Base-by-base conservation (phyloP, 306 rosid species). In the Boehmeria nivea region DNA sequence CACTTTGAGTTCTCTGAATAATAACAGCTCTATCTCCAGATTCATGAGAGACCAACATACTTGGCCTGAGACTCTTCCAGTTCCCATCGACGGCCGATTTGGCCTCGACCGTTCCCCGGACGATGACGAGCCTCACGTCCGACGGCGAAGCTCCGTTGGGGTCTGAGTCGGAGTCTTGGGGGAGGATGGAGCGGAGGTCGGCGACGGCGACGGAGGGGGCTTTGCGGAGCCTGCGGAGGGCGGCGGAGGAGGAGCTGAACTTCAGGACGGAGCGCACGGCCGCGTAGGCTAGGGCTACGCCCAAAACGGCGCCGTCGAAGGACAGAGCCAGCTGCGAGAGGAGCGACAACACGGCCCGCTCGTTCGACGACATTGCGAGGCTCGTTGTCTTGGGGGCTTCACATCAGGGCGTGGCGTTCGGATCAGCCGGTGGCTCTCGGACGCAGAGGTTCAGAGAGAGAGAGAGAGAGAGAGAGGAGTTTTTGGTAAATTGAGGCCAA, bases 231-330 rank as follows among this genome's bases (percentile, higher is more conserved):
- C 78, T 78, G 1, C 59, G 31, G 54, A 91, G 82, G 47, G 95
- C 79, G 64, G 85, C 37, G 16, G 87, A 76, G 45, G 60, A 27
- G 57, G 76, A 46, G 22, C 77, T 26, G 71, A 49, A 76, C 39
- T 79, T 80, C 72, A 68, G 63, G 52, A 86, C 34, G 54, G 91
- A 64, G 31, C 83, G 89, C 4, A 70, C 73, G 54, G 96, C 81
- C 47, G 79, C 81, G 71, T 71, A 80, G 36, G 96, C 93, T 9
- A 84, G 45, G 64, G 86, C 74, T 3, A 77, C 47, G 18, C 98
- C 98, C 28, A 87, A 65, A 67, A 81, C 72, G 72, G 99, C 99
- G 31, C 98, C 96, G 69, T 91, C 93, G 38, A 72, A 73, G 56
- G 93, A 91, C 15, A 84, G 61, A 16, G 78, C 90, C 9, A 91